Conservation (phyloP, 306 rosid genomes). For the Prunus mira region DNA sequence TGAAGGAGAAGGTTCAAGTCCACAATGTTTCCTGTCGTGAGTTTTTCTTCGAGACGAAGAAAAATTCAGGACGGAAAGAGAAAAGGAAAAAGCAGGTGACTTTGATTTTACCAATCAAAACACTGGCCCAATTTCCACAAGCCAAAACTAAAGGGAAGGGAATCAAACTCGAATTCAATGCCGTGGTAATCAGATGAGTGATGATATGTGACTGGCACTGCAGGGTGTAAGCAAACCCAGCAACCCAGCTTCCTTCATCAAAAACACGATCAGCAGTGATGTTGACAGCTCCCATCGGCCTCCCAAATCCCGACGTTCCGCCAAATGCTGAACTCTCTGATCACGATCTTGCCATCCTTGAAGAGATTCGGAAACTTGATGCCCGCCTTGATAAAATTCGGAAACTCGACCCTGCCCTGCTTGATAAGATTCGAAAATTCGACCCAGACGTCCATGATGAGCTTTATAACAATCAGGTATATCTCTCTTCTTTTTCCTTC, state of each 20-base stretch:
- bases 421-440: slow-evolving; percentile 24
- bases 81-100: background rate
- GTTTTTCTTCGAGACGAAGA: too few relatives aligned
- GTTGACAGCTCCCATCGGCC: background rate
- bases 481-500: background rate
- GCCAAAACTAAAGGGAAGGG: too few relatives aligned
- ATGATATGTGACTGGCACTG: too few relatives aligned
- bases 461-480: slow-evolving; percentile 1
- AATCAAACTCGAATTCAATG: too few relatives aligned
- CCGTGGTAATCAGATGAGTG: too few relatives aligned
- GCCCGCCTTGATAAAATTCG: background rate
- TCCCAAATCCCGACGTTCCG: slow-evolving; percentile 23
- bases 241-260: background rate
- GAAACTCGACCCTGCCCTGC: slow-evolving; percentile 14
- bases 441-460: background rate
- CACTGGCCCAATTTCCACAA: too few relatives aligned
- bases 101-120: background rate
- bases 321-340: slow-evolving; percentile 26
- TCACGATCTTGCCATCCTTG: slow-evolving; percentile 24
- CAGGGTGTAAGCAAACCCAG: background rate
- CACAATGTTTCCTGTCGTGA: too few relatives aligned
- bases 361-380: slow-evolving; percentile 8
- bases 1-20: too few relatives aligned
- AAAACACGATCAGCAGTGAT: too few relatives aligned
- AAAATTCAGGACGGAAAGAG: too few relatives aligned